Evolutionary conservation across 495 filamentous ascomycete genomes (phyloP).

Genomic region (Lophium mytilinum): DNA sequence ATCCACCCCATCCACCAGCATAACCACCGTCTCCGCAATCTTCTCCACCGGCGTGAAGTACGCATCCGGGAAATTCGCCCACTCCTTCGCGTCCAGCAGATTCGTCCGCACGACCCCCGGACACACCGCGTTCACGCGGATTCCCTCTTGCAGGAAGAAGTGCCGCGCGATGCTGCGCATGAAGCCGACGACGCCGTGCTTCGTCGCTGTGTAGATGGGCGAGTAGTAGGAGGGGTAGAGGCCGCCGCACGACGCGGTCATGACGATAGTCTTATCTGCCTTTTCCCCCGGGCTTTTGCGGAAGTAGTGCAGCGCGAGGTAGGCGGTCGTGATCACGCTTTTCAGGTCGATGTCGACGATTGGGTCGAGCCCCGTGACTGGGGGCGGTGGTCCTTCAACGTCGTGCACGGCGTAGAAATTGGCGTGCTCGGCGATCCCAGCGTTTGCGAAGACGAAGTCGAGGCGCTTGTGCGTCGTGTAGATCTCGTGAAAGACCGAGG

Average conservation of each 20-base stretch:
- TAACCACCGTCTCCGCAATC: constrained; percentile 26
- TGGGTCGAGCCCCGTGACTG: constrained; percentile 8
- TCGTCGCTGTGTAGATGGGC: constrained; percentile 28
- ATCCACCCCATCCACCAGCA: constrained; percentile 23
- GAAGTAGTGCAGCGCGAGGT: constrained; percentile 31
- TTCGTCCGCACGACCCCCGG: constrained; percentile 31
- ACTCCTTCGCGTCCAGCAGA: constrained; percentile 22
- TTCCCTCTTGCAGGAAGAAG: constrained; percentile 14
- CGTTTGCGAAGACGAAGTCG: constrained; percentile 35
- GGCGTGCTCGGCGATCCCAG: constrained; percentile 28
- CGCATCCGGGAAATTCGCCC: constrained; percentile 25
- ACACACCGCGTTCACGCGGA: constrained; percentile 30
- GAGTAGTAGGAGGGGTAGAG: constrained; percentile 20
- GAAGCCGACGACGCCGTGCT: constrained; percentile 28
- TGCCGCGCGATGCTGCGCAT: constrained; percentile 24
- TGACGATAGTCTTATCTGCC: constrained; percentile 21
- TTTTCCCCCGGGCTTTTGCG: constrained; percentile 5
- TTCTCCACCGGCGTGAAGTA: constrained; percentile 30
- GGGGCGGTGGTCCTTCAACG: constrained; percentile 9
- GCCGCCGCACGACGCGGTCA: constrained; percentile 28
- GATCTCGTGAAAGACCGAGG: constrained; percentile 19
- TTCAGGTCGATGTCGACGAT: constrained; percentile 29
- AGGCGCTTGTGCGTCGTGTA: constrained; percentile 20
- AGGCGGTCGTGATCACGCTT: constrained; percentile 24
- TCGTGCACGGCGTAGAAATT: constrained; percentile 22